Evolutionary conservation across 2,329 filamentous ascomycete species (phyloP).

Genomic region (Cryphonectria japonica): DNA sequence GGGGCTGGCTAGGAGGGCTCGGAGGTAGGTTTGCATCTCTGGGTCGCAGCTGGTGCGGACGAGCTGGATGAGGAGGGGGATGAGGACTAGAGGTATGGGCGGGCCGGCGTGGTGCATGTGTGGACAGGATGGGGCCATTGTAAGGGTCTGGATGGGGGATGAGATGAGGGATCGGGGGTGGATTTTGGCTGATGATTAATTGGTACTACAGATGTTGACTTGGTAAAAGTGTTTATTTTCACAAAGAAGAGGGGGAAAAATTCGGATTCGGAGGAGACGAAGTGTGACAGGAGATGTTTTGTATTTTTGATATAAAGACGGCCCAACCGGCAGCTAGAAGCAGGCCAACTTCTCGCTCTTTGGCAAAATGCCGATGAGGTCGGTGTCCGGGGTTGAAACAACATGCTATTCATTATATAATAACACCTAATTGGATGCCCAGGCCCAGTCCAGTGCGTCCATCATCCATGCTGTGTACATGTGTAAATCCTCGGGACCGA

Average conservation of each 20-base stretch:
- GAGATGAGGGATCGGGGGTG: too few species aligned
- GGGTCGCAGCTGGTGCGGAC: slow-evolving; percentile 21
- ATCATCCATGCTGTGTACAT: too few species aligned
- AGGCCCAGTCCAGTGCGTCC: not conserved
- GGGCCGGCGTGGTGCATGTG: slow-evolving; percentile 13
- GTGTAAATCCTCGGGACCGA: not conserved
- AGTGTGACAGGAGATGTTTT: too few species aligned
- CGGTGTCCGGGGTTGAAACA: not conserved
- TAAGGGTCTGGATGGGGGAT: not conserved
- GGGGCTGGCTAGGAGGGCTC: not conserved
- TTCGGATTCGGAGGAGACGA: too few species aligned
- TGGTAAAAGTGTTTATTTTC: too few species aligned
- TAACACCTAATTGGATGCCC: not conserved
- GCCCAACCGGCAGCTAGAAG: not conserved
- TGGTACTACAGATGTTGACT: too few species aligned
- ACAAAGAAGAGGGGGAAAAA: too few species aligned
- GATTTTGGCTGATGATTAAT: too few species aligned
- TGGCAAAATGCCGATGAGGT: not conserved
- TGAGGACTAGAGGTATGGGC: slow-evolving; percentile 22
- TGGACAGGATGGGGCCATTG: slow-evolving; percentile 22
- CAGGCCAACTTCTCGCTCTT: not conserved
- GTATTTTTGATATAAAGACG: not conserved
- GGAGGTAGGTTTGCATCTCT: slow-evolving; percentile 15
- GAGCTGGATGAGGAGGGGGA: slow-evolving; percentile 26
- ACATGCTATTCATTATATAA: not conserved